Percentiles rank a stretch among this genome's conserved stretches.
Evolutionary conservation across 2,329 filamentous ascomycete species (phyloP).

Genomic region (Penicillium sp.): DNA sequence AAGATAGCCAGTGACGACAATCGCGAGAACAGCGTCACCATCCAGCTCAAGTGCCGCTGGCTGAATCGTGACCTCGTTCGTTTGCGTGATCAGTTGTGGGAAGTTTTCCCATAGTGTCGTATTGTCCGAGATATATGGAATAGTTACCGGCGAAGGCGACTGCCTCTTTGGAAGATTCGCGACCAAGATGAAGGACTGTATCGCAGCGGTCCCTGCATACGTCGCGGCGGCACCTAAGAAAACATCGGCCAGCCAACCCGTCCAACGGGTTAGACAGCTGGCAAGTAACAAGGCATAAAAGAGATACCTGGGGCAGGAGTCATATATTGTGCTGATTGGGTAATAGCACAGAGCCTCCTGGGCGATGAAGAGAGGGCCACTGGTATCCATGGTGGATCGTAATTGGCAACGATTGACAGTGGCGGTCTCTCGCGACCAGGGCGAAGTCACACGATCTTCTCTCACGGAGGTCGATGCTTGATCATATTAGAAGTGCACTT

Average conservation of each 20-base stretch:
- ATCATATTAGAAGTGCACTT: not conserved
- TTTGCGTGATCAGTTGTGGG: constrained; percentile 22
- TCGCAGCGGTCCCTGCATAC: constrained; percentile 33
- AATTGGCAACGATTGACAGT: not conserved
- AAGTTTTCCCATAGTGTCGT: constrained; percentile 17
- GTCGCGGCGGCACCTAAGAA: constrained; percentile 33
- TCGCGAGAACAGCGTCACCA: constrained; percentile 32
- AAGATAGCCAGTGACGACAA: constrained; percentile 35
- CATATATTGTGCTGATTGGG: constrained; percentile 35
- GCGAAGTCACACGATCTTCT: not conserved
- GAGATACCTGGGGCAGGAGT: constrained; percentile 33
- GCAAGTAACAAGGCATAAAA: constrained; percentile 32
- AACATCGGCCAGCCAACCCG: constrained; percentile 32
- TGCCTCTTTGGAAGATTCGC: constrained; percentile 12
- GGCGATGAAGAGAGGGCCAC: constrained; percentile 26
- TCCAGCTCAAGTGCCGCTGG: constrained; percentile 33
- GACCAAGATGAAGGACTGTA: constrained; percentile 33
- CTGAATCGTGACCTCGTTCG: constrained; percentile 18
- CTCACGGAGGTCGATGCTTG: not conserved
- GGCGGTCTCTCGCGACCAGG: not conserved
- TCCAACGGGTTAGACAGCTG: constrained; percentile 29
- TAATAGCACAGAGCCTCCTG: constrained; percentile 32
- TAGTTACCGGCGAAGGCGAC: constrained; percentile 18
- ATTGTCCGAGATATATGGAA: constrained; percentile 21
- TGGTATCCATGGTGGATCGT: constrained; percentile 8